A percentile compares a stretch with the other conserved stretches of the same genome.
phyloP scores from a whole-genome alignment of 345 rosid genomes.

The Gossypium arboreum region DNA sequence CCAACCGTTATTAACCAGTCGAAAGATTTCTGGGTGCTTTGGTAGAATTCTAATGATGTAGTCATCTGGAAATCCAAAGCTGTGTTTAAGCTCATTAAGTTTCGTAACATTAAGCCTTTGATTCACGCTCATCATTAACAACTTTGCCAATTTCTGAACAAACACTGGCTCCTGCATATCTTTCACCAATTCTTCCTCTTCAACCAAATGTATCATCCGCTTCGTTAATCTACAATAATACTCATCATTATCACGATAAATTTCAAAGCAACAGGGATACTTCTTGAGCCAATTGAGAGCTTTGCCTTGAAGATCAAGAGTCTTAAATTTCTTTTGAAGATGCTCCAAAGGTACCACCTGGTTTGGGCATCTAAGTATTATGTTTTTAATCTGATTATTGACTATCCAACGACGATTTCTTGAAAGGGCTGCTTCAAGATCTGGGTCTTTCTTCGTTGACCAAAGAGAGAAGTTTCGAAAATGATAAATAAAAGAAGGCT shows the following conservation, averaged over 20 bases:
- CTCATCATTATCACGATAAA: slow-evolving; percentile 57
- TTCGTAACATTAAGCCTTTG: slow-evolving; percentile 71
- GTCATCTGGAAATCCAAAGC: slow-evolving; percentile 83
- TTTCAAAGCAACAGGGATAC: slow-evolving; percentile 86
- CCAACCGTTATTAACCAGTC: slow-evolving; percentile 59
- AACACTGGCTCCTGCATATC: slow-evolving; percentile 59
- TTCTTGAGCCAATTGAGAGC: slow-evolving; percentile 90
- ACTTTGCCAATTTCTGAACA: slow-evolving; percentile 54
- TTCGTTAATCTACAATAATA: slow-evolving; percentile 63
- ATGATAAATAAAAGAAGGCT: slow-evolving; percentile 15
- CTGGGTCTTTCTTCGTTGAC: slow-evolving; percentile 88
- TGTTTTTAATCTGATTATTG: slow-evolving; percentile 83
- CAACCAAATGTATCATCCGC: slow-evolving; percentile 64
- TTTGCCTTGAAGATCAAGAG: slow-evolving; percentile 91
- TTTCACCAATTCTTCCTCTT: slow-evolving; percentile 72
- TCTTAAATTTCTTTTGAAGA: slow-evolving; percentile 88
- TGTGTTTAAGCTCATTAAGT: slow-evolving; percentile 65
- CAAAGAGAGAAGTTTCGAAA: slow-evolving; percentile 68
- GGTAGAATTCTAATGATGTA: slow-evolving; percentile 72
- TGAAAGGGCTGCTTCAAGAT: slow-evolving; percentile 77
- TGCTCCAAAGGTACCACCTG: slow-evolving; percentile 50
- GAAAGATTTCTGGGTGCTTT: slow-evolving; percentile 52
- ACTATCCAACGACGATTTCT: slow-evolving; percentile 85
- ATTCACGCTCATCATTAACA: slow-evolving; percentile 79
- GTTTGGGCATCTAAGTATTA: slow-evolving; percentile 66